These are phyloP conservation scores for Letharia lupina DNA, from an alignment of 495 filamentous ascomycete genomes.

Conservation along the genomic window DNA sequence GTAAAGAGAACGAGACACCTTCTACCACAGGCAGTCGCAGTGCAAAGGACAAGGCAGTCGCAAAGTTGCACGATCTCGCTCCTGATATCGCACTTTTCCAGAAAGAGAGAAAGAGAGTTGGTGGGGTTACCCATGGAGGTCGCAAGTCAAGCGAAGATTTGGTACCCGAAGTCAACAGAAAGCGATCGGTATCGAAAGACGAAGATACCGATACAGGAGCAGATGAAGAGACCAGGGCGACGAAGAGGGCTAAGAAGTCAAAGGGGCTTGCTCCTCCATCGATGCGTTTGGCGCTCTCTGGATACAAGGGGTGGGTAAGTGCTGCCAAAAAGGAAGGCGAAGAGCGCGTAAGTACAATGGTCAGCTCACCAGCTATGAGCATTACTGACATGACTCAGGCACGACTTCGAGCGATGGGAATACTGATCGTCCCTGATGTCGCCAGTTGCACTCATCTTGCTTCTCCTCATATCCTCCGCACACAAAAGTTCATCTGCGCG, in stretches of 20 bases:
- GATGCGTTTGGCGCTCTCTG: conserved; percentile 69
- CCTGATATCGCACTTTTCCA: conserved; percentile 82
- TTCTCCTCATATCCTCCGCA: conserved; percentile 77
- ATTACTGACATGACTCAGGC: conserved; percentile 44
- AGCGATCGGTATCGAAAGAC: conserved; percentile 39
- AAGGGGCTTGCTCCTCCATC: conserved; percentile 43
- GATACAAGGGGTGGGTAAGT: conserved; percentile 67
- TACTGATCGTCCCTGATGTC: conserved; percentile 66
- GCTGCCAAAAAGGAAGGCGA: conserved; percentile 61
- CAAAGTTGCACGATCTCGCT: conserved; percentile 64
- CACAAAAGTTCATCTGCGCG: conserved; percentile 84
- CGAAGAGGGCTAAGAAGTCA: conserved; percentile 56
- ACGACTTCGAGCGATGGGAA: conserved; percentile 74
- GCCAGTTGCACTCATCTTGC: conserved; percentile 76
- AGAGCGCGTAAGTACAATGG: conserved; percentile 58
- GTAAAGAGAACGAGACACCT: conserved; percentile 84
- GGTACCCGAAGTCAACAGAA: conserved; percentile 34
- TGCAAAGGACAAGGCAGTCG: conserved; percentile 74
- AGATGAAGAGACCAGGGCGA: conserved; percentile 41
- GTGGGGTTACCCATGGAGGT: conserved; percentile 69
- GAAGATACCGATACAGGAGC: conserved; percentile 33
- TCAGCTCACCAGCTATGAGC: conserved; percentile 3
- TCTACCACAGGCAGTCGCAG: conserved; percentile 69
- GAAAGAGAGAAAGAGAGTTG: conserved; percentile 84
- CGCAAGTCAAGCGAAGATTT: conserved; percentile 45